Evolutionary conservation across 2,329 filamentous ascomycete genomes (phyloP).

Genomic region (Arthrobotrys conoides): DNA sequence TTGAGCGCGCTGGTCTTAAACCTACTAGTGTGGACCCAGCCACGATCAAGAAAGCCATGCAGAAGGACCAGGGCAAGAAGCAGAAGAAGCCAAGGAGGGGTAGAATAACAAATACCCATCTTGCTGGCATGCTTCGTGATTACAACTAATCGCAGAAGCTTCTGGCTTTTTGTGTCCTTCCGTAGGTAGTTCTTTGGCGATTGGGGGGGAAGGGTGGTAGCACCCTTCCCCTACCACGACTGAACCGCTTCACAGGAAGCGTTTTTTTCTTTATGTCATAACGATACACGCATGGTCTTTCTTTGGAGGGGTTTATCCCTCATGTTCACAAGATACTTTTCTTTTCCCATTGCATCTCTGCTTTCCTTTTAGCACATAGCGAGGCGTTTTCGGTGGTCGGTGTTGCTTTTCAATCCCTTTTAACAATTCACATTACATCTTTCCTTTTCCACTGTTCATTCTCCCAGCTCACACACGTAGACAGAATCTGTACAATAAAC

Average conservation of each 20-base stretch:
- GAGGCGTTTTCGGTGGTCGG: constrained; percentile 8
- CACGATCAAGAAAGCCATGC: constrained; percentile 71
- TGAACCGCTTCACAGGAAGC: background rate
- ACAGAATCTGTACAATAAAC: background rate
- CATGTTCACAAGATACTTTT: background rate
- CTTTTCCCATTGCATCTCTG: background rate
- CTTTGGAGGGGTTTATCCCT: background rate
- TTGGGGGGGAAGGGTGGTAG: background rate
- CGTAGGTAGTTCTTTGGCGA: background rate
- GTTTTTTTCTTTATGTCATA: background rate
- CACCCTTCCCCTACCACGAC: too few relatives aligned
- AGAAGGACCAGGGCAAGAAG: constrained; percentile 55
- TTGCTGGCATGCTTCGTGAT: constrained; percentile 58
- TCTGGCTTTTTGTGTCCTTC: background rate
- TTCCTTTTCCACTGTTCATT: background rate
- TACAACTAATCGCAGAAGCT: constrained; percentile 34
- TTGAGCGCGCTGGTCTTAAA: constrained; percentile 83
- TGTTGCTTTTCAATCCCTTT: background rate
- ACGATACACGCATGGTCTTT: background rate
- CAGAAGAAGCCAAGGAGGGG: constrained; percentile 62
- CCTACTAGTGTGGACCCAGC: constrained; percentile 85
- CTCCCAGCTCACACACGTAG: background rate
- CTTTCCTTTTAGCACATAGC: constrained; percentile 24
- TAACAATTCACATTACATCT: background rate
- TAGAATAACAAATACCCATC: constrained; percentile 62